Conservation (phyloP, 768 basidiomycete genomes). For the Daedaleopsis sinensis region DNA sequence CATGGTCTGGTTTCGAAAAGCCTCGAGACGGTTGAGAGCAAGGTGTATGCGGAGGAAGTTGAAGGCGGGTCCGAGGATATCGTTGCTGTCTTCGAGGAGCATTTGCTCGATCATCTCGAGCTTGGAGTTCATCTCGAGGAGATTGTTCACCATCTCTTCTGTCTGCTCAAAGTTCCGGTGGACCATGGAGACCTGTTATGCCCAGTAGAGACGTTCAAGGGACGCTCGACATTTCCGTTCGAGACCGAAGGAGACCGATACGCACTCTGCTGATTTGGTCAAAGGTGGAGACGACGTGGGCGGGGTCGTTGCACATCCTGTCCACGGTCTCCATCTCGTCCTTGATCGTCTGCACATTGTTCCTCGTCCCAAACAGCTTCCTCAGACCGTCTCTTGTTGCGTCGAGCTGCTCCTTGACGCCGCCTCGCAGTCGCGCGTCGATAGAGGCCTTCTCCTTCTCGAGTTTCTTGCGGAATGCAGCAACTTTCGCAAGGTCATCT, state of each 20-base stretch:
- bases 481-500: constrained; percentile 89
- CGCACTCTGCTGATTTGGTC: constrained; percentile 94
- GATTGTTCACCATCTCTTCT: constrained; percentile 92
- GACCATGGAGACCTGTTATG: constrained; percentile 85
- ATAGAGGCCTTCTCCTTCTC: constrained; percentile 97
- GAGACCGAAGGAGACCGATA: constrained; percentile 8
- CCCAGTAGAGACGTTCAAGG: neutral
- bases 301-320: constrained; percentile 73
- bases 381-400: constrained; percentile 87
- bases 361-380: constrained; percentile 75
- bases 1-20: constrained; percentile 93
- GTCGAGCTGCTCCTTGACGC: constrained; percentile 92
- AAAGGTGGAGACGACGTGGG: constrained; percentile 80
- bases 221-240: too few species aligned
- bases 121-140: constrained; percentile 89
- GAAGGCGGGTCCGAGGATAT: constrained; percentile 84
- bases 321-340: constrained; percentile 87
- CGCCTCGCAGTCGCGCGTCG: constrained; percentile 85
- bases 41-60: constrained; percentile 91
- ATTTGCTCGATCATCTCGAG: constrained; percentile 79
- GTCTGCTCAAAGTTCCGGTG: constrained; percentile 95
- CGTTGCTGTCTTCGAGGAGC: constrained; percentile 71
- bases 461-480: constrained; percentile 88
- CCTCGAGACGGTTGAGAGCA: constrained; percentile 89
- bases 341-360: constrained; percentile 78